Evolutionary conservation across 2,329 filamentous ascomycete species (phyloP).

Genomic region (Emmonsiellopsis sp.): DNA sequence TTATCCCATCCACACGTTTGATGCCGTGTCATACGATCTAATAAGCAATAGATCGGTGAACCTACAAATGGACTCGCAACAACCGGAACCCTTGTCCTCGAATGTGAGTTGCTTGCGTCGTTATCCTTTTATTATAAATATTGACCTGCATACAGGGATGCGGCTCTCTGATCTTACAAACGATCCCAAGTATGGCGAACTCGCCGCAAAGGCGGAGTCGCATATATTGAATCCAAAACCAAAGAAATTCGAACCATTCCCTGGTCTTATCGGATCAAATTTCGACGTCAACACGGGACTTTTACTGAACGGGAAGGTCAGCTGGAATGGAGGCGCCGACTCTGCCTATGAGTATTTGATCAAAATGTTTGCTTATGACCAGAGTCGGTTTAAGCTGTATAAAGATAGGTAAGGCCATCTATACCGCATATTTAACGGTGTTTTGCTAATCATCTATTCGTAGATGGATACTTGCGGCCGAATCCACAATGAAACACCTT

Average conservation of each 20-base stretch:
- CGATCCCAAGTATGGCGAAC: conserved; percentile 54
- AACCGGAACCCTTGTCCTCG: conserved; percentile 67
- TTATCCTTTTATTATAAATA: background rate
- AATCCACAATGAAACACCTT: conserved; percentile 65
- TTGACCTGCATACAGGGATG: conserved; percentile 9
- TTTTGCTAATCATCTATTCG: background rate
- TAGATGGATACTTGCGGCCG: conserved; percentile 64
- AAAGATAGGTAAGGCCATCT: conserved; percentile 39
- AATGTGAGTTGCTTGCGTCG: conserved; percentile 39
- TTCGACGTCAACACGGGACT: conserved; percentile 57
- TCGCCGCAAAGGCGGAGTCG: conserved; percentile 59
- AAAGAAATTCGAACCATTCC: conserved; percentile 58
- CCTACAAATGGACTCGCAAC: conserved; percentile 64
- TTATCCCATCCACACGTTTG: background rate
- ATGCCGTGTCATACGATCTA: background rate
- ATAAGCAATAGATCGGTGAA: conserved; percentile 33
- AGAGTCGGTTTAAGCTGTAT: conserved; percentile 53
- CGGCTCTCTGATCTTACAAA: conserved; percentile 67
- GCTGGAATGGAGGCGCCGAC: conserved; percentile 70
- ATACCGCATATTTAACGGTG: background rate
- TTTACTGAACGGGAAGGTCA: conserved; percentile 59
- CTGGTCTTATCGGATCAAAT: conserved; percentile 62
- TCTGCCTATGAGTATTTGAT: conserved; percentile 85
- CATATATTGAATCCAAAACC: conserved; percentile 62
- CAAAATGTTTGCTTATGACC: conserved; percentile 82